Percentiles rank a stretch among this genome's conserved stretches.
Conservation (phyloP, 805 yeast genomes). For the Ogataea pilisensis region DNA sequence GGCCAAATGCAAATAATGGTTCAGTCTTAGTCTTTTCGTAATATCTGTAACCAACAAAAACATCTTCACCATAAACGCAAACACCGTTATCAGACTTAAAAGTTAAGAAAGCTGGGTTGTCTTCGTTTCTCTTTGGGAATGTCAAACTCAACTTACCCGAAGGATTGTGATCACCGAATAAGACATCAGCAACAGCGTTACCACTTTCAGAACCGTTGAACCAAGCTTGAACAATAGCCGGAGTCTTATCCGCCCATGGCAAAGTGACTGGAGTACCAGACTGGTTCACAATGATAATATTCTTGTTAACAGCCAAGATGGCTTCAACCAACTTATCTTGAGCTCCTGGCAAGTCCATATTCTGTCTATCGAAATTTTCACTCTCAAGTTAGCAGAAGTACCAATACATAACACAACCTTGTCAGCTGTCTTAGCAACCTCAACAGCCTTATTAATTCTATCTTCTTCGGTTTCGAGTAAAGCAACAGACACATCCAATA, state of each 20-base stretch:
- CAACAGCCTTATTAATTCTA: slow-evolving; percentile 27
- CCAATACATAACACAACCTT: slow-evolving; percentile 36
- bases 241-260: slow-evolving; percentile 35
- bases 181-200: slow-evolving; percentile 39
- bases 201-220: slow-evolving; percentile 41
- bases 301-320: slow-evolving; percentile 32
- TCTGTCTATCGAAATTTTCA: slow-evolving; percentile 37
- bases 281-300: slow-evolving; percentile 36
- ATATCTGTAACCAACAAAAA: slow-evolving; percentile 41
- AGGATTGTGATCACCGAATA: slow-evolving; percentile 42
- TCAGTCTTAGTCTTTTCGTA: slow-evolving; percentile 35
- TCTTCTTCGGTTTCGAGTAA: slow-evolving; percentile 9
- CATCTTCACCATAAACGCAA: slow-evolving; percentile 42
- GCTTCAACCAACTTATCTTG: slow-evolving; percentile 32
- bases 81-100: slow-evolving; percentile 34
- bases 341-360: slow-evolving; percentile 34
- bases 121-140: slow-evolving; percentile 32
- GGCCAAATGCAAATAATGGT: slow-evolving; percentile 41
- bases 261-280: slow-evolving; percentile 39
- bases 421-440: slow-evolving; percentile 31
- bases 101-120: slow-evolving; percentile 35
- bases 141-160: slow-evolving; percentile 40
- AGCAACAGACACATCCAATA: slow-evolving; percentile 16
- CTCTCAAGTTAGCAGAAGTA: slow-evolving; percentile 37
- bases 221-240: slow-evolving; percentile 33